Evolutionary conservation across 352 stramenopile species (phyloP), one percentile per base, ranked within the genome.

Genomic region (Hyaloperonospora brassicae): DNA sequence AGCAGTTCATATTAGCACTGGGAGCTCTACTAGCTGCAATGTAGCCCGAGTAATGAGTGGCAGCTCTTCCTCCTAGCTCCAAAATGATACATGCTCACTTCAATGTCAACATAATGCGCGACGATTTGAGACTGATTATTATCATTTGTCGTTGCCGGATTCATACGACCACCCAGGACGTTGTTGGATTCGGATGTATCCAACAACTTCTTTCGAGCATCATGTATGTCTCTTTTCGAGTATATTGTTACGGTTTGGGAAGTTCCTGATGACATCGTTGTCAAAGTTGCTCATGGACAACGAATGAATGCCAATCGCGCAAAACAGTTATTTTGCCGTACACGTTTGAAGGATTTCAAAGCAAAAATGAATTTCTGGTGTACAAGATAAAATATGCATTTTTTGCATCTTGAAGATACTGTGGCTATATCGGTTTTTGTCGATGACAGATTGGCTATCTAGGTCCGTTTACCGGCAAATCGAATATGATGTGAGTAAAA

Each of bases 341-440:
- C 22, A 48, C 17, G n/a, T 55, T 63, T n/a, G 44, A 59, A 12
- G 55, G 31, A 5, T 60, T 64, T 13, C 14, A 17, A n/a, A 57
- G 24, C 38, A 53, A 47, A 13, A 43, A 64, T 36, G 40, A n/a
- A n/a, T 64, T 66, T 14, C 30, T 62, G n/a, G 22, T 64, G 35
- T 49, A 64, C n/a, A 52, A 64, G 10, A 36, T 71, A 36, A 57
- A 68, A 25, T 57, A 68, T 30, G 43, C 47, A 14, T 71, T 62
- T 39, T 40, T 64, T 30, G 48, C 39, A 6, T 66, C 66, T 51
- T 70, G 42, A 51, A 42, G 12, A 66, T 62, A 7, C 43, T 51
- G 12, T 60, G 43, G 41, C 17, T 56, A n/a, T 9, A 36, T 21
- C 34, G 38, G 1, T 61, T 63, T 45, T 51, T 48, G 11, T 52